Conservation (phyloP, 495 filamentous ascomycete species). For the Aspergillus hancockii region DNA sequence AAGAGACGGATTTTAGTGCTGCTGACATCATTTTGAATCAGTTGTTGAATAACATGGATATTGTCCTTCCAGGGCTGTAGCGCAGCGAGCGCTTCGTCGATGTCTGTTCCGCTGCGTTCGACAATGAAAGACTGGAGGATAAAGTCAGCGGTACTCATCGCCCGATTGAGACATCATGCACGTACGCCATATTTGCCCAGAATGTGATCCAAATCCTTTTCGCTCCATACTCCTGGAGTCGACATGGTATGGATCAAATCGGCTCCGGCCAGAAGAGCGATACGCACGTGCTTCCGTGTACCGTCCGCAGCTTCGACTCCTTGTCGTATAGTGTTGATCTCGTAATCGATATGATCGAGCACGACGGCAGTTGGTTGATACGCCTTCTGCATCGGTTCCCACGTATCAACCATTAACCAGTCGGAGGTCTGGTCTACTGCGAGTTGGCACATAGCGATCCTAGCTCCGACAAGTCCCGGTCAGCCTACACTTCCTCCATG, state of each 20-base stretch:
- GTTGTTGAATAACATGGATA: constrained; percentile 84
- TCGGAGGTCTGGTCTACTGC: constrained; percentile 73
- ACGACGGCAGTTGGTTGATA: constrained; percentile 90
- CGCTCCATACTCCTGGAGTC: constrained; percentile 73
- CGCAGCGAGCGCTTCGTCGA: constrained; percentile 75
- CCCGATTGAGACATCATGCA: not conserved
- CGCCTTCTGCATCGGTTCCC: constrained; percentile 69
- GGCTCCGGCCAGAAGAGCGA: constrained; percentile 77
- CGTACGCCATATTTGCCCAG: constrained; percentile 74
- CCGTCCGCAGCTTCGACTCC: constrained; percentile 71
- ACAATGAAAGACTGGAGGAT: constrained; percentile 70
- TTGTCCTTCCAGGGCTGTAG: constrained; percentile 75
- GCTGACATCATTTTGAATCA: constrained; percentile 88
- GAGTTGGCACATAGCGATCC: constrained; percentile 70
- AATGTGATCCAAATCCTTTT: constrained; percentile 82
- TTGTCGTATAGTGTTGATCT: constrained; percentile 76
- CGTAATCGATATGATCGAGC: constrained; percentile 83
- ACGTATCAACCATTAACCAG: constrained; percentile 87
- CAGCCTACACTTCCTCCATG: constrained; percentile 2
- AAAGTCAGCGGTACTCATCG: not conserved
- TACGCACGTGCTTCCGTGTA: constrained; percentile 57
- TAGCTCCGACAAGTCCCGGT: constrained; percentile 19
- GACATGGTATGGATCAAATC: constrained; percentile 89
- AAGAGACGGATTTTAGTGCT: constrained; percentile 88
- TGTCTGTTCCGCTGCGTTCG: constrained; percentile 85